Evolutionary conservation across 768 basidiomycete species (phyloP).

Genomic region (Nevesoporus exiguus): DNA sequence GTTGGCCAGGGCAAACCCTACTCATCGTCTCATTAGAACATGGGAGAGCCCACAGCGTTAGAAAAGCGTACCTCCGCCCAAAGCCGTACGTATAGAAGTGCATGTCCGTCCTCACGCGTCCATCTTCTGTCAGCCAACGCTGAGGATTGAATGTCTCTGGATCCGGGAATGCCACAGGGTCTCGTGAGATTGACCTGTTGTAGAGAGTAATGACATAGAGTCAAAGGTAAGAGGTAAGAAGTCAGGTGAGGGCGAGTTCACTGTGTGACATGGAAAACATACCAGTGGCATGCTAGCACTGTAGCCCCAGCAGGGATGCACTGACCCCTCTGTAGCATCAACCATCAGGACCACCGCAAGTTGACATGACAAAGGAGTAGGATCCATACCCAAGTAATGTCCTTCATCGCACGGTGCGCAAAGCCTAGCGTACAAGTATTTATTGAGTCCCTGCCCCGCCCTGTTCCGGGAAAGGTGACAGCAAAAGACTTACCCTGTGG

Average conservation of each 20-base stretch:
- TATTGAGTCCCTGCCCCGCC: no score
- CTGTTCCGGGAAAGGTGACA: no score
- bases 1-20: constrained; percentile 56
- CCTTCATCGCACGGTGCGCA: not conserved
- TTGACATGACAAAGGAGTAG: not conserved
- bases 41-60: no score
- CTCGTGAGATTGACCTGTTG: constrained; percentile 21
- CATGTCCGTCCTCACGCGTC: constrained; percentile 41
- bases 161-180: constrained; percentile 20
- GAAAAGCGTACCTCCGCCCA: constrained; percentile 34
- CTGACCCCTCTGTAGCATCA: constrained; percentile 13
- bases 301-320: constrained; percentile 23
- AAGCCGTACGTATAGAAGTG: constrained; percentile 49
- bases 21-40: not conserved
- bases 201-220: no score
- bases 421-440: not conserved
- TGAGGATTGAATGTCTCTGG: constrained; percentile 52
- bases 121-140: constrained; percentile 45
- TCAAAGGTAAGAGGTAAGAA: no score
- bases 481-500: no score
- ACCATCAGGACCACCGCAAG: not conserved
- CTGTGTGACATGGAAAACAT: not conserved
- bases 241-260: not conserved
- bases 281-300: constrained; percentile 23
- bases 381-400: no score